A percentile compares a stretch with the other conserved stretches of the same genome.
Evolutionary conservation across 2,329 filamentous ascomycete species (phyloP).

Genomic region (Cercospora sesami): DNA sequence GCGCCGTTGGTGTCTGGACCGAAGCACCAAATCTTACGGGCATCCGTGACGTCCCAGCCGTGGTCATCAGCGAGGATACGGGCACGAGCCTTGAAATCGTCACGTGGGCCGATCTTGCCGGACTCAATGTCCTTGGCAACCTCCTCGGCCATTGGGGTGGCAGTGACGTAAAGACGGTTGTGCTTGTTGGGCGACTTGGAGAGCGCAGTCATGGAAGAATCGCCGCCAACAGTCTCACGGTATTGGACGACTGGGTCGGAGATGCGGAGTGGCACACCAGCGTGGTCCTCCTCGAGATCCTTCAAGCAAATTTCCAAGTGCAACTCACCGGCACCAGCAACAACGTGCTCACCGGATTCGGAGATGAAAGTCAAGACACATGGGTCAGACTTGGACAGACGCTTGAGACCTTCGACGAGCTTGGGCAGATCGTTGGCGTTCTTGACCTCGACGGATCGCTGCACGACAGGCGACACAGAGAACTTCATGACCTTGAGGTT

Average conservation of each 20-base stretch:
- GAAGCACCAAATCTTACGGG: constrained; percentile 99
- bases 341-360: constrained; percentile 96
- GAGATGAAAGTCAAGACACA: constrained; percentile 89
- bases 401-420: constrained; percentile 99
- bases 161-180: constrained; percentile 98
- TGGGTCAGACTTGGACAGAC: constrained; percentile 99
- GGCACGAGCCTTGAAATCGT: constrained; percentile 98
- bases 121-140: constrained; percentile 84
- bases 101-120: constrained; percentile 90
- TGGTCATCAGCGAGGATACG: constrained; percentile 94
- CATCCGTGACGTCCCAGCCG: constrained; percentile 99
- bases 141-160: constrained; percentile 88
- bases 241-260: constrained; percentile 98
- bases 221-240: constrained; percentile 86
- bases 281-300: constrained; percentile 99
- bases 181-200: constrained; percentile 99
- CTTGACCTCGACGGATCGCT: constrained; percentile 98
- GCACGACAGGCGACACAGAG: constrained; percentile 98
- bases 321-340: constrained; percentile 98
- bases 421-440: constrained; percentile 99
- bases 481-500: constrained; percentile 99
- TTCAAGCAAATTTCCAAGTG: constrained; percentile 99
- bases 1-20: constrained; percentile 95
- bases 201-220: constrained; percentile 91
- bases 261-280: constrained; percentile 94